Evolutionary conservation across 1,284 basidiomycete species (phyloP).

Genomic region (Microbotryum intermedium): DNA sequence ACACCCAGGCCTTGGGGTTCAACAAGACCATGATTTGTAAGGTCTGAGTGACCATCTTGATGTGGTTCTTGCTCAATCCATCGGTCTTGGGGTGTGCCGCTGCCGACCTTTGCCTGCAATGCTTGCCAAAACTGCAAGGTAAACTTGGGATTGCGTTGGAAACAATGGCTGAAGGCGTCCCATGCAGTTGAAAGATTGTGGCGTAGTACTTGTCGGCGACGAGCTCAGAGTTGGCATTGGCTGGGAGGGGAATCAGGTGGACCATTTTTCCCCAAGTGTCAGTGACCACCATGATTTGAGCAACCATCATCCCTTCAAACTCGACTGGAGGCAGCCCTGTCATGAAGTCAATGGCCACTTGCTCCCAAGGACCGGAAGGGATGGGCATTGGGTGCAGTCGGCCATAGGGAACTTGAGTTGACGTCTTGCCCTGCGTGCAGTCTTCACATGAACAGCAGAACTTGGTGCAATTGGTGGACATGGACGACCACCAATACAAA

Average conservation of each 20-base stretch:
- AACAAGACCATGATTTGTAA: conserved; percentile 14
- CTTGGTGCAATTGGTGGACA: conserved; percentile 31
- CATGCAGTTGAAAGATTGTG: conserved; percentile 1
- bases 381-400: conserved; percentile 38
- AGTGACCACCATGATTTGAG: conserved; percentile 4
- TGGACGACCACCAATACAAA: conserved; percentile 41
- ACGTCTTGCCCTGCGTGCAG: conserved; percentile 31
- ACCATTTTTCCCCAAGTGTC: conserved; percentile 3
- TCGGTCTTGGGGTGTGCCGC: conserved; percentile 35
- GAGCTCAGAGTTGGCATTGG: neutral
- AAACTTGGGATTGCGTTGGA: conserved; percentile 45
- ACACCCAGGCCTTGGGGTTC: conserved; percentile 23
- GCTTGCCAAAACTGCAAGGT: conserved; percentile 45
- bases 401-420: conserved; percentile 33
- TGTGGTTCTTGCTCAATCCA: conserved; percentile 32
- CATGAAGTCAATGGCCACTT: conserved; percentile 44
- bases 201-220: neutral
- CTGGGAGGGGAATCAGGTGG: conserved; percentile 6
- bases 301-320: neutral
- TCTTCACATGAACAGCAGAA: conserved; percentile 37
- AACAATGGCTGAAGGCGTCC: conserved; percentile 41
- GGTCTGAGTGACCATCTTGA: conserved; percentile 28
- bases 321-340: neutral
- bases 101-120: conserved; percentile 38
- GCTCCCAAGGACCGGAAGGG: conserved; percentile 40